These are phyloP conservation scores for Corylus americana DNA, from an alignment of 306 rosid species.

Conservation along the genomic window DNA sequence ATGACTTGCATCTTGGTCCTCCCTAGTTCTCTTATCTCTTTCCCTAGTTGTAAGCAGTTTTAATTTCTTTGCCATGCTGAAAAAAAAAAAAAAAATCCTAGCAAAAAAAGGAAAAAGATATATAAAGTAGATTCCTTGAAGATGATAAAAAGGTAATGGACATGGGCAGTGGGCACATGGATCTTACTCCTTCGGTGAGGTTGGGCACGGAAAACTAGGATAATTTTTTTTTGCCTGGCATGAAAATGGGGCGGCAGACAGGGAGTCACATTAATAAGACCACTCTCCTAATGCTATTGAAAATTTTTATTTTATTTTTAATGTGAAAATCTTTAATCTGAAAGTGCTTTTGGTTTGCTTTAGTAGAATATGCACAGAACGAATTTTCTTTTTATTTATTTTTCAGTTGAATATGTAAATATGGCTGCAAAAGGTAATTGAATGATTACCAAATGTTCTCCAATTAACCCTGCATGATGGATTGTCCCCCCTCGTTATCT, in stretches of 20 bases:
- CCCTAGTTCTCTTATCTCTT: not conserved
- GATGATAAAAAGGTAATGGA: conserved; percentile 25
- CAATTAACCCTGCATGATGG: not conserved
- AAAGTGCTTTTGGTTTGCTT: conserved; percentile 40
- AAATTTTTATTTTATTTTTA: too few species aligned
- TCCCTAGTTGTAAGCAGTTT: not conserved
- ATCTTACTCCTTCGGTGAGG: conserved; percentile 12
- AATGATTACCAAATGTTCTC: conserved; percentile 12
- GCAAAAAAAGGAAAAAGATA: not conserved
- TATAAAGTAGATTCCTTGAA: not conserved
- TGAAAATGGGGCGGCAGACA: conserved; percentile 5
- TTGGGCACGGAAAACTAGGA: conserved; percentile 46
- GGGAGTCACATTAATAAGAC: not conserved
- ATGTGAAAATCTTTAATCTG: conserved; percentile 16
- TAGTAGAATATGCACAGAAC: conserved; percentile 13
- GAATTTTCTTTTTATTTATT: too few species aligned
- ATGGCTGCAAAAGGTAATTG: conserved; percentile 29
- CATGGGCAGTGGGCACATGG: conserved; percentile 49
- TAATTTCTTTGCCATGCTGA: not conserved
- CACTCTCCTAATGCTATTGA: not conserved
- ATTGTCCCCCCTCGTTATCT: not conserved
- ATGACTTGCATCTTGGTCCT: not conserved
- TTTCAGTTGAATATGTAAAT: conserved; percentile 2
- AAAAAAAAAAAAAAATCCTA: not conserved
- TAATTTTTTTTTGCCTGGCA: conserved; percentile 6